phyloP scores from a whole-genome alignment of 352 stramenopile species.

The Stramenopiles sp. region DNA sequence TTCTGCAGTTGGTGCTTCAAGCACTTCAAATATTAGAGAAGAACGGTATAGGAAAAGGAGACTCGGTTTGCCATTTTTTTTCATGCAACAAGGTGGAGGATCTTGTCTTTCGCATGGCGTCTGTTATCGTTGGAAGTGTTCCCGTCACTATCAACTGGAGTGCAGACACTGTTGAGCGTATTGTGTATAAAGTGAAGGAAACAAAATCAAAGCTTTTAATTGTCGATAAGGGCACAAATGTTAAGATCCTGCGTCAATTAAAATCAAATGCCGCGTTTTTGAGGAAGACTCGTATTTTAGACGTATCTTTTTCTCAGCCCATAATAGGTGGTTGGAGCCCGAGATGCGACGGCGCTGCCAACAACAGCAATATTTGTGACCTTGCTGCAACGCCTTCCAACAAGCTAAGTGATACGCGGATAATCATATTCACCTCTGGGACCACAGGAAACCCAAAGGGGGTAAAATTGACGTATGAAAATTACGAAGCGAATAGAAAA shows the following conservation, averaged over 20 bases:
- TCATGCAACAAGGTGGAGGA: conserved; percentile 21
- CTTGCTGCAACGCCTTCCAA: too few relatives aligned
- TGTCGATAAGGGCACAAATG: not conserved
- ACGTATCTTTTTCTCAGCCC: too few relatives aligned
- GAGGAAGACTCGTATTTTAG: too few relatives aligned
- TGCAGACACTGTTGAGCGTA: conserved; percentile 16
- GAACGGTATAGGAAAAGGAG: too few relatives aligned
- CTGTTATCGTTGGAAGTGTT: conserved; percentile 20
- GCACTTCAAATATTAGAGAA: too few relatives aligned
- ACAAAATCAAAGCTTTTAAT: conserved; percentile 16
- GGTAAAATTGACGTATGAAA: conserved; percentile 21
- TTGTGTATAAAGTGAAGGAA: conserved; percentile 19
- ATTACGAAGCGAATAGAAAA: conserved; percentile 17
- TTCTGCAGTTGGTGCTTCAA: too few relatives aligned
- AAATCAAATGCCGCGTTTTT: too few relatives aligned
- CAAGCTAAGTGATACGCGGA: conserved; percentile 14
- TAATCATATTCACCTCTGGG: conserved; percentile 27
- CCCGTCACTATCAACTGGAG: conserved; percentile 26
- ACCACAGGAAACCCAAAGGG: conserved; percentile 25
- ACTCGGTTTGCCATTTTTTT: conserved; percentile 22
- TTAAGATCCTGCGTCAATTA: too few relatives aligned
- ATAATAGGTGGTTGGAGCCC: too few relatives aligned
- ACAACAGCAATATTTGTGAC: too few relatives aligned
- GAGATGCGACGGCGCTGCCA: too few relatives aligned
- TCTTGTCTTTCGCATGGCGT: conserved; percentile 17